phyloP scores from a whole-genome alignment of 1,284 basidiomycete species.

The Heliocybe sulcata region DNA sequence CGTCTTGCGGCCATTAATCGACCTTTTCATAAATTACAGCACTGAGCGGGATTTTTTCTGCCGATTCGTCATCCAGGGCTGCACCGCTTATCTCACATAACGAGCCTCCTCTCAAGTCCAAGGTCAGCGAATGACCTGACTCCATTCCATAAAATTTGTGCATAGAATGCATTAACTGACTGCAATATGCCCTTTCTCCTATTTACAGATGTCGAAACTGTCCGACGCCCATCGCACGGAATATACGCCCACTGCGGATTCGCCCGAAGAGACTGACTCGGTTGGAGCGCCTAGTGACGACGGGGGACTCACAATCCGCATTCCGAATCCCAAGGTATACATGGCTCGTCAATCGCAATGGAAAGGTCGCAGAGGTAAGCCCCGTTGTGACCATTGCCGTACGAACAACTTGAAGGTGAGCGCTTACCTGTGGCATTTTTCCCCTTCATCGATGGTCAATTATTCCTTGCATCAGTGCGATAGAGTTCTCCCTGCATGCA shows the following conservation, averaged over 20 bases:
- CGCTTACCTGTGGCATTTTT: background rate
- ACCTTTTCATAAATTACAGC: background rate
- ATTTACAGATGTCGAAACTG: background rate
- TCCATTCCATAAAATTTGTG: background rate
- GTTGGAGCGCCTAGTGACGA: constrained; percentile 44
- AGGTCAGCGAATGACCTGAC: background rate
- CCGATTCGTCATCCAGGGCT: background rate
- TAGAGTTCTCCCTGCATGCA: constrained; percentile 61
- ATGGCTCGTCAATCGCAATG: constrained; percentile 51
- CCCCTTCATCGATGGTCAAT: constrained; percentile 14
- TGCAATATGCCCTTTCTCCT: background rate
- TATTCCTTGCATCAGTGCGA: constrained; percentile 43
- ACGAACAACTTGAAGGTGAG: constrained; percentile 60
- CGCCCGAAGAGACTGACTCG: constrained; percentile 37
- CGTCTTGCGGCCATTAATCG: background rate
- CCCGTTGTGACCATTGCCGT: constrained; percentile 65
- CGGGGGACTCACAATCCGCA: constrained; percentile 54
- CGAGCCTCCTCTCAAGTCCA: background rate
- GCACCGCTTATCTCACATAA: background rate
- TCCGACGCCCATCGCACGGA: background rate
- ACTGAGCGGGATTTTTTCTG: background rate
- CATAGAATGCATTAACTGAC: background rate
- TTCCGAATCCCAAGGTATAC: constrained; percentile 32
- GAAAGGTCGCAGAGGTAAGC: constrained; percentile 65
- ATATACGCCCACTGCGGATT: constrained; percentile 17